Evolutionary conservation across 1,284 basidiomycete genomes (phyloP), one percentile per base, ranked within the genome.

Genomic region (Leccinum subspadiceum): DNA sequence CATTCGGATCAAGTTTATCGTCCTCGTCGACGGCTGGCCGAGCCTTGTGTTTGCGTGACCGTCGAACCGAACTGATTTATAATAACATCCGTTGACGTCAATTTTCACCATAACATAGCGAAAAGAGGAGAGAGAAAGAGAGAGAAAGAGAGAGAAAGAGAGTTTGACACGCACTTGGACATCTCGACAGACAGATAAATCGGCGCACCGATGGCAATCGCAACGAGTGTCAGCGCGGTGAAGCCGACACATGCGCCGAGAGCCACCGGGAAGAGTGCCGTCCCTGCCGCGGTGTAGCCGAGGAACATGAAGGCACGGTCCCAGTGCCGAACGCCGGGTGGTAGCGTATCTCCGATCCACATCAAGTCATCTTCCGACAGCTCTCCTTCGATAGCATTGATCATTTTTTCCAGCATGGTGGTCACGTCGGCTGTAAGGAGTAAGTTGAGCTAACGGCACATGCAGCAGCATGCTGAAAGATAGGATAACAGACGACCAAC

Each of bases 321-420:
- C 22, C 22, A 24, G 22, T 24, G 22, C 22, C 5, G 22, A 24
- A 24, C 22, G 22, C 22, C 22, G 22, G 22, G 22, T 24, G 22
- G 22, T 3, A 24, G 22, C 22, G 22, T 24, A 24, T 24, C 22
- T 24, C 22, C 22, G 22, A 24, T 24, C 22, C 22, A 24, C 22
- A 24, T 24, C 5, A 24, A 4, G 22, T 24, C 22, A 4, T 24
- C 62, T 1, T 46, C 44, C 44, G 49, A 62, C 3, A 68, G 17
- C 20, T 68, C 68, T 24, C 52, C 66, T 9, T 70, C 69, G 24
- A 71, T 29, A 0, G 62, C 56, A n/a, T 57, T 13, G 12, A 46
- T 46, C 44, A 22, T 13, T 10, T 46, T 46, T 6, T 13, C 44
- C 44, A 46, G 44, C 44, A 46, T 46, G 20, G 20, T 7, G 44